These are phyloP conservation scores for Solanum hybrid DNA, from an alignment of 305 asterid species.

Conservation along the genomic window DNA sequence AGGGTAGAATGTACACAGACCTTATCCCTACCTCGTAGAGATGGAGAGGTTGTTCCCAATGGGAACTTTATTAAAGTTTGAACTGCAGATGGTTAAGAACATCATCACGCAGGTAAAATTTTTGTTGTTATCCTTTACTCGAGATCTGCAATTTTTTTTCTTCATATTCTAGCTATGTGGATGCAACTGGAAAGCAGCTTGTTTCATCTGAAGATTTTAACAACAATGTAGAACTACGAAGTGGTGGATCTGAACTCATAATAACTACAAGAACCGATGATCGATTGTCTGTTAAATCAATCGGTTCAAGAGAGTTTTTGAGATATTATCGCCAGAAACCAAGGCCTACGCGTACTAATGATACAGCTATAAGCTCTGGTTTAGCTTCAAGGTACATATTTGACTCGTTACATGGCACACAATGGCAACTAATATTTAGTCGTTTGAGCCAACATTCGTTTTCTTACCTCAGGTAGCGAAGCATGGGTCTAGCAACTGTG, in stretches of 20 bases:
- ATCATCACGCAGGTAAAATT: not conserved
- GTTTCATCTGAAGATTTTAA: slow-evolving; percentile 34
- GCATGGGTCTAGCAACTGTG: slow-evolving; percentile 63
- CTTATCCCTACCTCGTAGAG: not conserved
- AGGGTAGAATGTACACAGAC: not conserved
- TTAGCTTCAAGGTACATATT: slow-evolving; percentile 51
- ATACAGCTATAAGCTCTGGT: slow-evolving; percentile 27
- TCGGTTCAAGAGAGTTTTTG: slow-evolving; percentile 82
- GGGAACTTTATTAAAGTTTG: not conserved
- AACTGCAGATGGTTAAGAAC: not conserved
- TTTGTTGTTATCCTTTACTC: not conserved
- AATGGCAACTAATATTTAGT: not conserved
- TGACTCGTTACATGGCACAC: not conserved
- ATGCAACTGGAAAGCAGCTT: slow-evolving; percentile 52
- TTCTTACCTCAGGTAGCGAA: slow-evolving; percentile 45
- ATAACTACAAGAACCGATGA: slow-evolving; percentile 32
- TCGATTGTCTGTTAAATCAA: slow-evolving; percentile 34
- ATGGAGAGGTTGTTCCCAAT: not conserved
- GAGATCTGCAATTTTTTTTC: not conserved
- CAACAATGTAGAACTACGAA: slow-evolving; percentile 43
- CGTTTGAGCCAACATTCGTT: not conserved
- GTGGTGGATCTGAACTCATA: slow-evolving; percentile 69
- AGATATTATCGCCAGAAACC: slow-evolving; percentile 86
- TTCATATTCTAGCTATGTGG: slow-evolving; percentile 37
- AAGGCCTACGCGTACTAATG: slow-evolving; percentile 49